Evolutionary conservation across 306 rosid genomes (phyloP).

Genomic region (Cicer judaicum): DNA sequence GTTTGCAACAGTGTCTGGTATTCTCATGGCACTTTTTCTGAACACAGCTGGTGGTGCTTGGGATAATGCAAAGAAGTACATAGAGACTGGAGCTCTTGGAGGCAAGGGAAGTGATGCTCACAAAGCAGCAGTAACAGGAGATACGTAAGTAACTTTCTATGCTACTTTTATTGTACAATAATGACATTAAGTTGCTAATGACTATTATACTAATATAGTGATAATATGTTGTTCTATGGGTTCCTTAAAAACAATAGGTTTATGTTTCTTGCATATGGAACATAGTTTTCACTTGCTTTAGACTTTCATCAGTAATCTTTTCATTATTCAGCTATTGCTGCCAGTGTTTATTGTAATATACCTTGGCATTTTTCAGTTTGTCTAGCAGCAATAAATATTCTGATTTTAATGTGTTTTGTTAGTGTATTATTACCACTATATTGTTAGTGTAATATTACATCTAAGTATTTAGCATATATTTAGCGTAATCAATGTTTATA

Average conservation of each 20-base stretch:
- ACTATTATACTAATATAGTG: background rate
- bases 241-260: slow-evolving; percentile 8
- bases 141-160: slow-evolving; percentile 71
- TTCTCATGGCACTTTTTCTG: slow-evolving; percentile 97
- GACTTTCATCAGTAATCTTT: background rate
- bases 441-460: too few species aligned
- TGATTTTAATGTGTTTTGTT: too few species aligned
- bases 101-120: slow-evolving; percentile 98
- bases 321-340: background rate
- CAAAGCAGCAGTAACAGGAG: slow-evolving; percentile 96
- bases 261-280: slow-evolving; percentile 11
- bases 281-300: slow-evolving; percentile 13
- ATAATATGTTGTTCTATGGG: background rate
- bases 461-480: too few species aligned
- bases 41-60: slow-evolving; percentile 99
- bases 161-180: slow-evolving; percentile 1
- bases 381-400: background rate
- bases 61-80: slow-evolving; percentile 99
- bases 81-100: slow-evolving; percentile 95
- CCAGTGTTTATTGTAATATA: background rate
- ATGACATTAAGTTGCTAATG: slow-evolving; percentile 19
- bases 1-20: slow-evolving; percentile 97
- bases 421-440: too few species aligned
- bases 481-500: too few species aligned
- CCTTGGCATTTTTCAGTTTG: slow-evolving; percentile 6